These are phyloP conservation scores for Botrytis galanthina DNA, from an alignment of 2,329 filamentous ascomycete species.

Conservation along the genomic window DNA sequence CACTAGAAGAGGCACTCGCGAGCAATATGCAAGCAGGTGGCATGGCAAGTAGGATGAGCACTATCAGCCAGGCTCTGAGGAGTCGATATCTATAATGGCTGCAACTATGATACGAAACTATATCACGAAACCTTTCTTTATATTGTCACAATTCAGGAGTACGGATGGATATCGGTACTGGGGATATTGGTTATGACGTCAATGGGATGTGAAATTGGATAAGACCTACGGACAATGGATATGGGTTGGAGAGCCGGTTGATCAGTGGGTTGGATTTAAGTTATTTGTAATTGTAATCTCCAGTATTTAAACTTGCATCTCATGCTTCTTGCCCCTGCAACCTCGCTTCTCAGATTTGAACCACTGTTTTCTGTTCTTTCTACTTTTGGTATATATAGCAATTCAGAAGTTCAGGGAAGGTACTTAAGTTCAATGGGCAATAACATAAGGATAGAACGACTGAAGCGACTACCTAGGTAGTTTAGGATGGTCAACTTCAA, in stretches of 20 bases:
- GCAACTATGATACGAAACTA: conserved; percentile 10
- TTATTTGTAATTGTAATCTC: background rate
- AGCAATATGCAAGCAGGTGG: conserved; percentile 66
- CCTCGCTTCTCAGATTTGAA: background rate
- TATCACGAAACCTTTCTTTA: background rate
- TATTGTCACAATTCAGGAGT: background rate
- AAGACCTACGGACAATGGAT: background rate
- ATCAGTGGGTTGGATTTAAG: background rate
- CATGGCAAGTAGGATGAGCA: conserved; percentile 63
- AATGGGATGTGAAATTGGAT: background rate
- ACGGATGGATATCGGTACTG: background rate
- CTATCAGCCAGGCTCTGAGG: conserved; percentile 62
- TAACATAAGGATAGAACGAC: background rate
- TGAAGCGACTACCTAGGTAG: background rate
- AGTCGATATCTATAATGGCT: conserved; percentile 51
- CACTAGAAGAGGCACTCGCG: conserved; percentile 73
- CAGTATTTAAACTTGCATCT: background rate
- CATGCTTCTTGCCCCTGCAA: background rate
- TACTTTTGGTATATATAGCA: background rate
- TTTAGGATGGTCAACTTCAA: too few species aligned
- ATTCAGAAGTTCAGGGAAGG: background rate
- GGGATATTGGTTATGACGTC: background rate
- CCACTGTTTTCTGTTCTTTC: background rate
- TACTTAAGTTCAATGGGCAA: background rate
- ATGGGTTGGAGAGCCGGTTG: too few species aligned